Evolutionary conservation across 1,284 basidiomycete species (phyloP), one percentile per base, ranked within the genome.

Genomic region (Cronartium quercuum): DNA sequence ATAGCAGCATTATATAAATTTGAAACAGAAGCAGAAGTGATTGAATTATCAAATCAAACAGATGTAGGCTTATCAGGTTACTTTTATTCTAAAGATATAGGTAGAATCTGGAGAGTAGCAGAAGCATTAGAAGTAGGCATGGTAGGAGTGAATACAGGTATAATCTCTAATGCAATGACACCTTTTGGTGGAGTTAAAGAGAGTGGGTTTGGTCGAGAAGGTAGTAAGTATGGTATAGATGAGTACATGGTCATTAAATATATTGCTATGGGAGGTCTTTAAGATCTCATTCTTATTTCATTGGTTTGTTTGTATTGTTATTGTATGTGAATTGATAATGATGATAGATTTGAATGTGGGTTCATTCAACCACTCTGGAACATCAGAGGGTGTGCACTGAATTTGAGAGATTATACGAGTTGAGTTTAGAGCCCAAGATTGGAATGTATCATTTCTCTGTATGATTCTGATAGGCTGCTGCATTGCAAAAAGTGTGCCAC

Each of bases 71-170:
- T 99, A 21, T 94, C 94, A 5, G 93, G 91, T 51, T 80, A 76
- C 40, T 94, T 97, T 84, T 97, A 88, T 84, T 92, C 92, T 60
- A 84, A 90, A 76, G 94, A 98, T 82, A 85, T 95, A 1, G 90
- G 91, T 6, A 85, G 94, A 38, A 90, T 93, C 75, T 98, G 92
- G 91, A 87, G 95, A 61, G 94, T 99, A n/a, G 92, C 94, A n/a
- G 95, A 97, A 83, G 90, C 87, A 76, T 85, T 98, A 61, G 92
- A 99, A 83, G 92, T 94, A 3, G 96, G 96, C 7, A 98, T 98
- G 94, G 91, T 95, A 37, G 91, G 91, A 55, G 85, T 87, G 74
- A 76, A 96, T 83, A 93, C 92, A 0, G 91, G 91, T 1, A 73
- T 88, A 68, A 87, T 94, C 79, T 90, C 88, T 69, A 89, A 91